phyloP scores from a whole-genome alignment of 225 moss, liverwort and hornwort species.

The Pleurozium schreberi region DNA sequence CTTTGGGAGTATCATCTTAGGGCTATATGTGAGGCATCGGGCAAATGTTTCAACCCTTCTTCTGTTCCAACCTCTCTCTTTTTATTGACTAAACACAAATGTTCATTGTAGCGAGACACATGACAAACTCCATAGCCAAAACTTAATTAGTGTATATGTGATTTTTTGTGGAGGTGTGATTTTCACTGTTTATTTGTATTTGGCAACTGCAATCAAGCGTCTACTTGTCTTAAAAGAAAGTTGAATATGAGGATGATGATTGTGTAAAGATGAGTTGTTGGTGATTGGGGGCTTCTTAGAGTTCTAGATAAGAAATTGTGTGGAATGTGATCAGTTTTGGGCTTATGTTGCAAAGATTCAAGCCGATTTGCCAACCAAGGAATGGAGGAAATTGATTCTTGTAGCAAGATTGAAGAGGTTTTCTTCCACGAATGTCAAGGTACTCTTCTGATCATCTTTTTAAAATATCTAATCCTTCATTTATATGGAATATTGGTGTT shows the following conservation, averaged over 20 bases:
- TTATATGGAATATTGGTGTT: too few species aligned
- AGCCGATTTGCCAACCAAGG: rapidly evolving
- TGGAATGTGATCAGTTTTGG: neutral
- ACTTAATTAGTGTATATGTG: rapidly evolving
- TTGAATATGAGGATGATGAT: neutral
- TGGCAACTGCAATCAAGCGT: neutral
- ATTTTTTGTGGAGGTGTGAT: rapidly evolving
- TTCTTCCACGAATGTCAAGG: neutral
- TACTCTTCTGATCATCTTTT: rapidly evolving
- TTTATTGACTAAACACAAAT: neutral
- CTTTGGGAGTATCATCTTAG: too few species aligned
- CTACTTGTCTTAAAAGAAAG: neutral
- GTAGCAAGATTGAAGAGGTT: neutral
- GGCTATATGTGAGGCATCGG: neutral
- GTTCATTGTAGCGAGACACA: neutral
- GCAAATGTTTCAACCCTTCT: neutral
- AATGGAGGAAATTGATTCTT: too few species aligned
- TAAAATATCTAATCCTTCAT: too few species aligned
- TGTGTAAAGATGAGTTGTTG: rapidly evolving
- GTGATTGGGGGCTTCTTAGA: neutral
- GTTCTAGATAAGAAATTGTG: rapidly evolving
- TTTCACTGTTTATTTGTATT: neutral
- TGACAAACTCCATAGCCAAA: neutral
- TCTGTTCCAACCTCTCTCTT: neutral
- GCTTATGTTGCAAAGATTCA: rapidly evolving